phyloP scores from a whole-genome alignment of 495 filamentous ascomycete species.

The Mycothermus thermophilus region DNA sequence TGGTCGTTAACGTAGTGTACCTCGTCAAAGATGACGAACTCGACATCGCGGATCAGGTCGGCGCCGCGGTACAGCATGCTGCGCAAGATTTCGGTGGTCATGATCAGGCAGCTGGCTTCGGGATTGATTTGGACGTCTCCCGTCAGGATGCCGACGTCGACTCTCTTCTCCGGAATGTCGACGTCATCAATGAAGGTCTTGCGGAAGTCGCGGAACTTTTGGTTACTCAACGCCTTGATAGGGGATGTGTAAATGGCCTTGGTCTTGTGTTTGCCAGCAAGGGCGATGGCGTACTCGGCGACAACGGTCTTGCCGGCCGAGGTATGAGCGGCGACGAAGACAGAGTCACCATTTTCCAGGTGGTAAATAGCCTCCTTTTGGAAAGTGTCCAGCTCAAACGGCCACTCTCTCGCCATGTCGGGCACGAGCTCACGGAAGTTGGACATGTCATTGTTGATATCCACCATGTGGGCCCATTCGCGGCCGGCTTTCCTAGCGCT shows the following conservation, averaged over 20 bases:
- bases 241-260: constrained; percentile 98
- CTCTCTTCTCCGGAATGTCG: constrained; percentile 93
- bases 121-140: constrained; percentile 97
- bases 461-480: constrained; percentile 97
- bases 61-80: constrained; percentile 98
- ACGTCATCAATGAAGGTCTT: constrained; percentile 85
- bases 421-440: constrained; percentile 91
- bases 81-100: constrained; percentile 95
- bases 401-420: constrained; percentile 90
- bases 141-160: constrained; percentile 92
- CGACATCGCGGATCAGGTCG: constrained; percentile 90
- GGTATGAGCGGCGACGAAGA: constrained; percentile 97
- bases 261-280: constrained; percentile 95
- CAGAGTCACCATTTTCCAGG: constrained; percentile 88
- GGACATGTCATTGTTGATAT: constrained; percentile 75
- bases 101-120: constrained; percentile 94
- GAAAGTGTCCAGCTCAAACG: constrained; percentile 94
- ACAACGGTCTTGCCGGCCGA: constrained; percentile 98
- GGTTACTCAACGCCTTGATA: constrained; percentile 96
- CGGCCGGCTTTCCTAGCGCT: constrained; percentile 56
- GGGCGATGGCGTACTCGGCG: constrained; percentile 91
- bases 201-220: constrained; percentile 94
- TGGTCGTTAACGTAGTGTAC: constrained; percentile 97
- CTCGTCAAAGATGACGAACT: constrained; percentile 98
- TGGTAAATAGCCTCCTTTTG: constrained; percentile 98